Base-by-base conservation (phyloP, 179 eudicot species). In the Corrigiola litoralis region DNA sequence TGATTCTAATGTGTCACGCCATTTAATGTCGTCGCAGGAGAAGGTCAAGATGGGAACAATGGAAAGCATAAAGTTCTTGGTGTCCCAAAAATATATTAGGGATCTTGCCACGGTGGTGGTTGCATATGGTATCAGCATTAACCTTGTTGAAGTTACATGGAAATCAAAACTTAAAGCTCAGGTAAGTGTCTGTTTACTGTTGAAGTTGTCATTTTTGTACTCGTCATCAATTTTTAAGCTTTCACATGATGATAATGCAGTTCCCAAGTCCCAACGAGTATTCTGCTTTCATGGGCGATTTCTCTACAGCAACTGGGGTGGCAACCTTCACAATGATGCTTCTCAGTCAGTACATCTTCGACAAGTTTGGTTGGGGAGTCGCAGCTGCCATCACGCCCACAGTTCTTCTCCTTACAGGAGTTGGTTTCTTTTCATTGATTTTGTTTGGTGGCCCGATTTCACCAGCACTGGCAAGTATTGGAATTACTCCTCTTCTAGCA, bases 161-260 rank as follows among this genome's bases (percentile, higher is more conserved):
- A 94, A 94, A 77, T 90, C 99, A 16, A 94, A 94, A 87, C 97
- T 94, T 70, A 94, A 94, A 78, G 97, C 99, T 69, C 99, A 94
- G 99, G 99, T 94, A 69, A 62, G 18, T 33, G 2, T 6, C n/a
- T 23, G 3, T 8, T 25, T 32, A 36, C 56, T 16, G 37, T 47
- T 42, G 17, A 32, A 28, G 47, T 57, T 48, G 18, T 41, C 37
- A 12, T 18, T 29, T 12, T 16, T 46, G 9, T 59, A 20, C 11
- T 33, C 13, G 11, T 51, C 7, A 18, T 50, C 11, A 8, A 13
- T 69, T 0, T 12, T 47, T 58, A 24, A 58, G 23, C 11, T 27
- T 2, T 38, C 4, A 28, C 41, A 28, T 45, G 9, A 44, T 32
- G 14, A 70, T 49, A 33, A 2, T 70, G 68, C 91, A 94, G 99